A percentile compares a stretch with the other conserved stretches of the same genome.
Evolutionary conservation across 2,329 filamentous ascomycete genomes (phyloP).

Genomic region (Chrysosporium keratinophilum): DNA sequence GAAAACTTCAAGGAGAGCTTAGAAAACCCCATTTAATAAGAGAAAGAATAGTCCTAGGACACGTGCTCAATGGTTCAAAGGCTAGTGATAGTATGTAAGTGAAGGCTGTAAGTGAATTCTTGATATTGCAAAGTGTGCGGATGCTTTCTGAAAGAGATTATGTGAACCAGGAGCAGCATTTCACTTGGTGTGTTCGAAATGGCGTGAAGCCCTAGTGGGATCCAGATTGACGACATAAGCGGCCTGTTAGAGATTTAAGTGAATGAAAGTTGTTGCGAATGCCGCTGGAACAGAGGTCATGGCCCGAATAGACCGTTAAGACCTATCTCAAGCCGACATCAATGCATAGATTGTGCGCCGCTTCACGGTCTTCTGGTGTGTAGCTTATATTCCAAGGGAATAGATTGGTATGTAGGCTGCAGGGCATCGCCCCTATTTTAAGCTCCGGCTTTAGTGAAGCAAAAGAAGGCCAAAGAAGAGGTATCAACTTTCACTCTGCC

Average conservation of each 20-base stretch:
- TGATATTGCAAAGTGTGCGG: neutral
- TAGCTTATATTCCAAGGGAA: too few species aligned
- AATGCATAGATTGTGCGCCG: neutral
- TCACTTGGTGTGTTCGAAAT: neutral
- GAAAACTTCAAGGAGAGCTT: slow-evolving; percentile 3
- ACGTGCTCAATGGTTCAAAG: neutral
- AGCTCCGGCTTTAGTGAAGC: too few species aligned
- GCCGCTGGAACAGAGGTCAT: neutral
- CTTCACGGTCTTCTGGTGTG: neutral
- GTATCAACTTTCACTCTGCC: too few species aligned
- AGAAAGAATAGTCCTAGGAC: neutral
- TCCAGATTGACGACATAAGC: neutral
- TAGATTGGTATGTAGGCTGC: too few species aligned
- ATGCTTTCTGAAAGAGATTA: neutral
- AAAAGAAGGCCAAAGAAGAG: too few species aligned
- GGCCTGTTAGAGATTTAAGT: neutral
- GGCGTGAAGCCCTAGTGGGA: neutral
- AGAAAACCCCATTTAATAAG: neutral
- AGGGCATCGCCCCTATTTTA: too few species aligned
- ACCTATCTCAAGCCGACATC: neutral
- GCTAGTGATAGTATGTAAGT: neutral
- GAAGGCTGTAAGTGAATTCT: neutral
- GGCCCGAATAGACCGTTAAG: neutral
- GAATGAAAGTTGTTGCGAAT: neutral
- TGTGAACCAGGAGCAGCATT: neutral